phyloP scores from a whole-genome alignment of 805 yeast species.

The Saccharomycopsis babjevae region DNA sequence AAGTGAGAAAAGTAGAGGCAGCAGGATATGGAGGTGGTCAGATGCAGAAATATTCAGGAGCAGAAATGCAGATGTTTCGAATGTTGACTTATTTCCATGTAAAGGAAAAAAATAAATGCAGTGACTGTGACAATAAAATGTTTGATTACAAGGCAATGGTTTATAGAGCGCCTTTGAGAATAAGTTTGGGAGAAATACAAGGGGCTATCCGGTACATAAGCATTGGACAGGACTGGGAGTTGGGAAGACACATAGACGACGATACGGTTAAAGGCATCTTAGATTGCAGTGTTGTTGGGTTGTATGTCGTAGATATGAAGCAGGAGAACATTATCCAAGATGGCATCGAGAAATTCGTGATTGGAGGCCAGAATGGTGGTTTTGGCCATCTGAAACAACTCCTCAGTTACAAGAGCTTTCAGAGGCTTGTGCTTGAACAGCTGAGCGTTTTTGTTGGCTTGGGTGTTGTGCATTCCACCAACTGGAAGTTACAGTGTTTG shows the following conservation, averaged over 20 bases:
- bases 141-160: neutral
- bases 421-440: neutral
- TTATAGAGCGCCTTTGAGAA: neutral
- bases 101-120: neutral
- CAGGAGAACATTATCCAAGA: neutral
- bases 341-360: no score
- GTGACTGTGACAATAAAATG: neutral
- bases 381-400: neutral
- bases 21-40: conserved; percentile 2
- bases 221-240: neutral
- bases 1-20: neutral
- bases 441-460: conserved; percentile 7
- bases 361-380: neutral
- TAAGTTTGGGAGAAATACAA: neutral
- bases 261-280: conserved; percentile 2
- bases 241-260: neutral
- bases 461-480: conserved; percentile 10
- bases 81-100: conserved; percentile 10
- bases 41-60: conserved; percentile 9
- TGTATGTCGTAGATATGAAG: conserved; percentile 9
- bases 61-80: conserved; percentile 11
- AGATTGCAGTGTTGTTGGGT: conserved; percentile 12
- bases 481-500: conserved; percentile 3
- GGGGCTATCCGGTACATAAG: neutral
- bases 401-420: neutral